Percentiles rank a stretch among this genome's conserved stretches.
Evolutionary conservation across 148 eudicot genomes (phyloP).

Genomic region (Tetragonia tetragonoides): DNA sequence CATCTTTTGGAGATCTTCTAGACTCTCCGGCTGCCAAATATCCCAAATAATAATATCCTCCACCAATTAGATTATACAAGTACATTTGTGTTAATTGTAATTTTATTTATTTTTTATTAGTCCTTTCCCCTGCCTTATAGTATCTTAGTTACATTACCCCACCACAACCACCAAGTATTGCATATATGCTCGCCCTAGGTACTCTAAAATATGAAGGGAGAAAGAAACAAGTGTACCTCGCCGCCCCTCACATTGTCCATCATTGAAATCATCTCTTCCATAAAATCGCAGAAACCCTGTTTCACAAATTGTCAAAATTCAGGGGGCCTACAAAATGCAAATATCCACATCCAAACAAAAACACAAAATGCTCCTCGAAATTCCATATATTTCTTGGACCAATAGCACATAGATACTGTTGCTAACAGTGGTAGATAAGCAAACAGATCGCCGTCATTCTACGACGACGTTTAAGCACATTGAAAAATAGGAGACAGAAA

Average conservation of each 20-base stretch:
- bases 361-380: background rate
- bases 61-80: background rate
- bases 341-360: background rate
- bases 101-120: background rate
- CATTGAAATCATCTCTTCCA: constrained; percentile 79
- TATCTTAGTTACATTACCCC: too few species aligned
- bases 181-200: too few species aligned
- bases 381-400: background rate
- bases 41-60: background rate
- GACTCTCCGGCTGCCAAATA: constrained; percentile 51
- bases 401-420: background rate
- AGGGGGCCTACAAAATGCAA: background rate
- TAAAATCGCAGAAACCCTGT: constrained; percentile 86
- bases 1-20: constrained; percentile 83
- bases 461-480: background rate
- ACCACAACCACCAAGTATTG: too few species aligned
- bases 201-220: too few species aligned
- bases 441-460: too few species aligned
- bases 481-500: background rate
- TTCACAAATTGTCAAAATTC: constrained; percentile 3
- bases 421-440: too few species aligned
- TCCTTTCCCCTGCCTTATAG: too few species aligned
- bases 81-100: background rate
- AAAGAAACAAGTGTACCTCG: constrained; percentile 36
- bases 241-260: constrained; percentile 59